These are phyloP conservation scores for Debaryomyces robertsiae DNA, from an alignment of 1,139 yeast genomes.

Conservation along the genomic window DNA sequence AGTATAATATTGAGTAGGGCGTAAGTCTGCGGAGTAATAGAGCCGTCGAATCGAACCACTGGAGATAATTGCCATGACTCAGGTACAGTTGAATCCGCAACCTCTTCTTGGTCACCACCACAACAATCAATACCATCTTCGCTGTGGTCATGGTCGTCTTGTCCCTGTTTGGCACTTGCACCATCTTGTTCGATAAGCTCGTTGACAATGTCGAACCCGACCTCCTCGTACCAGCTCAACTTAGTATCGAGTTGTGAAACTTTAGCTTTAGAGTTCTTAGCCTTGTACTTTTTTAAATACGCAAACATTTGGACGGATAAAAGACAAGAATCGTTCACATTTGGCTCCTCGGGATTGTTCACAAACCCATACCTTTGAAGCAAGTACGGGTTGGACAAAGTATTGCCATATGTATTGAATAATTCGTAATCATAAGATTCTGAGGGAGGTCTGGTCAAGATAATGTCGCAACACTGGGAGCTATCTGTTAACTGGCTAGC, in stretches of 20 bases:
- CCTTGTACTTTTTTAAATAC: conserved; percentile 36
- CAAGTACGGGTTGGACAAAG: conserved; percentile 61
- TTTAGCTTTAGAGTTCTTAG: conserved; percentile 22
- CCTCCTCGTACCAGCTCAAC: conserved; percentile 63
- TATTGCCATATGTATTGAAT: conserved; percentile 78
- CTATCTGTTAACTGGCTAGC: conserved; percentile 36
- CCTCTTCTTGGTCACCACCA: conserved; percentile 18
- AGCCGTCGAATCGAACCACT: conserved; percentile 26
- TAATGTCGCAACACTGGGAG: conserved; percentile 59
- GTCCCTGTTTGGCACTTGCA: conserved; percentile 14
- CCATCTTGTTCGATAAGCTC: conserved; percentile 26
- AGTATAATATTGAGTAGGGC: conserved; percentile 28
- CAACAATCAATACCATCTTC: conserved; percentile 17
- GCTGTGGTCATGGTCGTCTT: conserved; percentile 18
- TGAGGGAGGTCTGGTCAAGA: conserved; percentile 40
- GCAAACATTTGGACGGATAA: conserved; percentile 55
- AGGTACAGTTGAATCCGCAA: conserved; percentile 18
- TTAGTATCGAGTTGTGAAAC: conserved; percentile 44
- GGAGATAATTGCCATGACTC: conserved; percentile 36
- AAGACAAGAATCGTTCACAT: conserved; percentile 59
- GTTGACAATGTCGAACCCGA: conserved; percentile 50
- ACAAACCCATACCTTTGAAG: conserved; percentile 79
- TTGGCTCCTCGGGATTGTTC: conserved; percentile 37
- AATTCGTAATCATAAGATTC: conserved; percentile 54
- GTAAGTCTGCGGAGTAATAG: conserved; percentile 28